Base-by-base conservation (phyloP, 2,329 filamentous ascomycete genomes). In the Aspergillus spinulosporus region DNA sequence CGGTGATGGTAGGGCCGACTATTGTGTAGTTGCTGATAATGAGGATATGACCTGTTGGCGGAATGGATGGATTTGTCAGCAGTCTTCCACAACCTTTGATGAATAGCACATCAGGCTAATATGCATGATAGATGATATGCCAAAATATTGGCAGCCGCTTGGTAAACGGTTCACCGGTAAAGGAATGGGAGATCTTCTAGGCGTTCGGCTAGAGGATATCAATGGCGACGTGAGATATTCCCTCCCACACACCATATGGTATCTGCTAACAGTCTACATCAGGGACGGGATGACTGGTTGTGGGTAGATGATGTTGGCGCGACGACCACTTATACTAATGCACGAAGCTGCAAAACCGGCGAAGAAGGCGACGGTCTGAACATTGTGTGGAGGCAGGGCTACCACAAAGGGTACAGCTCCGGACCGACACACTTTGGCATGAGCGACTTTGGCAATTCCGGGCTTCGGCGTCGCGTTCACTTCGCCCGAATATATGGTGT, bases 91-190 rank as follows among this genome's bases (percentile, higher is more conserved):
- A 8, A 9, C 5, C 32, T 34, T 34, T 7, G 32, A 12, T 12
- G 1, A 34, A 34, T 34, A 4, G 26, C 26, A 5, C 11, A 34
- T 34, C 32, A 34, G 11, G 7, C 32, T 34, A 34, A 34, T 12
- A 2, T 34, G 4, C 42, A 5, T 57, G 26, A 28, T 28, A 31
- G 66, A 63, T 1, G 62, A 72, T 3, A 59, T 49, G 2, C 68
- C 72, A 0, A 58, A 57, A 1, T 73, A 68, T 57, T 77, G 72
- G 71, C 70, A 77, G 56, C 50, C 59, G 1, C 61, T 76, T n/a
- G 34, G 68, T 61, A 8, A 57, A 14, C 49, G 59, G 2, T 70
- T 66, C 43, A 53, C 53, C 3, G 60, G 54, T 8, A 55, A 56
- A 48, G 44, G 34, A 12, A 60, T 54, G 54, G 52, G 57, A 21